A percentile compares a stretch with the other conserved stretches of the same genome.
phyloP scores from a whole-genome alignment of 768 basidiomycete genomes.

The Kwoniella bestiolae region DNA sequence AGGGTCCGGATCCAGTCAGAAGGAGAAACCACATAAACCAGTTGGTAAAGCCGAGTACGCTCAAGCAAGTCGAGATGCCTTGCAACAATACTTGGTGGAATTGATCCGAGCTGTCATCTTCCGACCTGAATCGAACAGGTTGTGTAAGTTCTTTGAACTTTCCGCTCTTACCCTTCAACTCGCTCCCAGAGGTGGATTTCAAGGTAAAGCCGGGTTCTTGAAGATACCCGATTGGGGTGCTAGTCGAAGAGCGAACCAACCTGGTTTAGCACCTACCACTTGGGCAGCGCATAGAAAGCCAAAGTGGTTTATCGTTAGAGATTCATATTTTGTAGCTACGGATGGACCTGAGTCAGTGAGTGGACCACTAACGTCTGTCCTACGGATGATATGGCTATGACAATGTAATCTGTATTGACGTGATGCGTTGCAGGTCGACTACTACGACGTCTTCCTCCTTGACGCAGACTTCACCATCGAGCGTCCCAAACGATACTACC shows the following conservation, averaged over 20 bases:
- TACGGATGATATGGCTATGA: neutral
- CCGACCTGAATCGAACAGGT: conserved; percentile 85
- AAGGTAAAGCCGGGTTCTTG: conserved; percentile 89
- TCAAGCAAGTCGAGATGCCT: conserved; percentile 73
- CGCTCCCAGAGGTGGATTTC: conserved; percentile 74
- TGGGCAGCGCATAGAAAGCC: conserved; percentile 63
- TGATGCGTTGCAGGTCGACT: conserved; percentile 63
- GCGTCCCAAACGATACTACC: conserved; percentile 85
- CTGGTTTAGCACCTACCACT: conserved; percentile 59
- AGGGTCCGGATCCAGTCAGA: too few relatives aligned
- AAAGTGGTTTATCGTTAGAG: conserved; percentile 89
- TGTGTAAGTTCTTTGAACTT: conserved; percentile 88
- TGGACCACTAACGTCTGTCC: neutral
- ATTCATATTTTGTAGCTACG: conserved; percentile 84
- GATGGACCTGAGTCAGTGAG: conserved; percentile 83
- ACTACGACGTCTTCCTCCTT: conserved; percentile 92
- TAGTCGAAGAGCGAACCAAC: conserved; percentile 55
- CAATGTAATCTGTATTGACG: conserved; percentile 1
- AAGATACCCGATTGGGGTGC: conserved; percentile 54
- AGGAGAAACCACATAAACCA: conserved; percentile 31
- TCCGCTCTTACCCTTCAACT: conserved; percentile 82
- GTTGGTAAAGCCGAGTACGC: conserved; percentile 50
- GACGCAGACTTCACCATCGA: conserved; percentile 87
- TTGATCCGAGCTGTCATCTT: conserved; percentile 95
- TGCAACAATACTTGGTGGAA: conserved; percentile 86